Conservation (phyloP, 176 grass and related monocot species). For the Paspalum notatum region DNA sequence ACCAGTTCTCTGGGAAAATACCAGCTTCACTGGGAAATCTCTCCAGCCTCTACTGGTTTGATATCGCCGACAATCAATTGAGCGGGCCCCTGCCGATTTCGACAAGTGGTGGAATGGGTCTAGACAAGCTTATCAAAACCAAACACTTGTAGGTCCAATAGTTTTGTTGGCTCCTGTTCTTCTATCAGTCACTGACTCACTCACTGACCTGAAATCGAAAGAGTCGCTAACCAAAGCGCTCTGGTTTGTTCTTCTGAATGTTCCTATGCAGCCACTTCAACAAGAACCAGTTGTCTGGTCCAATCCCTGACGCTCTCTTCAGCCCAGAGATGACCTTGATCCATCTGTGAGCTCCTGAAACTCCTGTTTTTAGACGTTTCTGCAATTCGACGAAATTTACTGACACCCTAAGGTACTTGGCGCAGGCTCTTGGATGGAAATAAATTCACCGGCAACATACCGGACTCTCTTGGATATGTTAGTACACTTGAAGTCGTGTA, state of each 20-base stretch:
- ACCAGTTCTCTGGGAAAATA: constrained; percentile 76
- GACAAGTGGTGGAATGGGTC: constrained; percentile 50
- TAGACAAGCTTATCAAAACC: constrained; percentile 73
- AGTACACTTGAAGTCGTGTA: constrained; percentile 79
- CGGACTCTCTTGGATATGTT: constrained; percentile 73
- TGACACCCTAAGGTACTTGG: constrained; percentile 15
- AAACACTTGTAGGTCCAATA: constrained; percentile 84
- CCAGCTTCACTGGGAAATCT: constrained; percentile 86
- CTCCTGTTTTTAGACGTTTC: neutral
- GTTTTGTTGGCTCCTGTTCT: constrained; percentile 3
- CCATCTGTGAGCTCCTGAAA: constrained; percentile 73
- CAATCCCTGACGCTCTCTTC: constrained; percentile 84
- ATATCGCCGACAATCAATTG: constrained; percentile 79
- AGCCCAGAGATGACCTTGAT: constrained; percentile 76
- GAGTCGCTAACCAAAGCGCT: neutral
- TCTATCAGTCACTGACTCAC: neutral
- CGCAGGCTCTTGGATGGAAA: constrained; percentile 92
- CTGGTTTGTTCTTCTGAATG: constrained; percentile 16
- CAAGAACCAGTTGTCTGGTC: constrained; percentile 81
- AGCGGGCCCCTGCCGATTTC: constrained; percentile 79
- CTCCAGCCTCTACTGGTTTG: constrained; percentile 85
- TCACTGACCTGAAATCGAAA: neutral
- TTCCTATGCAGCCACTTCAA: constrained; percentile 81
- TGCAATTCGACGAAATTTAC: neutral
- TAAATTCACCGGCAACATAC: constrained; percentile 67